Evolutionary conservation across 305 asterid species (phyloP), one percentile per base, ranked within the genome.

Genomic region (Solanum hybrid): DNA sequence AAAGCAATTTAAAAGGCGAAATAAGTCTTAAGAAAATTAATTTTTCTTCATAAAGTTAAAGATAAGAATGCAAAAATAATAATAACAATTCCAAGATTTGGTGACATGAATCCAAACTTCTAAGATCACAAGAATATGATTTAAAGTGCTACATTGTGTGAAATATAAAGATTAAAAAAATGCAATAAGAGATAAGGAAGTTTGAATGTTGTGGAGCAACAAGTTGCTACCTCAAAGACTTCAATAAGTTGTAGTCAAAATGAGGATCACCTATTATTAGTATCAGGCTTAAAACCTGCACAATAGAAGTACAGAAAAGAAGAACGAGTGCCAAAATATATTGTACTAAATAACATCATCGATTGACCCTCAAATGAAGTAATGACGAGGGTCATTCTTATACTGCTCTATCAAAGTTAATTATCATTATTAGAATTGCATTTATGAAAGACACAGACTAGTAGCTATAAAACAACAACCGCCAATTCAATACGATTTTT

Each of bases 191-290:
- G 75, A 67, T 67, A 67, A 22, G n/a, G n/a, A 51, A 18, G 13
- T 64, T 22, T 8, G 5, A 9, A 22, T 22, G 13, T 8, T 64
- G 12, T 9, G 75, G 29, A 67, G n/a, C 0, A n/a, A 67, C 31
- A 67, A 67, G 29, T n/a, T 5, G 14, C 29, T n/a, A 24, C 29
- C 14, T 10, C 14, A 4, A 67, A 67, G 0, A n/a, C 14, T n/a
- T 67, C 29, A 8, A 0, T n/a, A 0, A n/a, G 13, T 4, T 9
- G 6, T 0, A n/a, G 26, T 10, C 0, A 0, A 67, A n/a, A 67
- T 10, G 75, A 67, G 75, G 29, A 67, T 67, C 75, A 67, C 13
- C 29, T 67, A 0, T 0, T 0, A n/a, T 5, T n/a, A 67, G 75
- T 67, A 9, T 0, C 1, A 67, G 29, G 6, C 3, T 67, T 11